These are phyloP conservation scores for Astrothelium subdiscretum DNA, from an alignment of 495 filamentous ascomycete species.

Conservation along the genomic window DNA sequence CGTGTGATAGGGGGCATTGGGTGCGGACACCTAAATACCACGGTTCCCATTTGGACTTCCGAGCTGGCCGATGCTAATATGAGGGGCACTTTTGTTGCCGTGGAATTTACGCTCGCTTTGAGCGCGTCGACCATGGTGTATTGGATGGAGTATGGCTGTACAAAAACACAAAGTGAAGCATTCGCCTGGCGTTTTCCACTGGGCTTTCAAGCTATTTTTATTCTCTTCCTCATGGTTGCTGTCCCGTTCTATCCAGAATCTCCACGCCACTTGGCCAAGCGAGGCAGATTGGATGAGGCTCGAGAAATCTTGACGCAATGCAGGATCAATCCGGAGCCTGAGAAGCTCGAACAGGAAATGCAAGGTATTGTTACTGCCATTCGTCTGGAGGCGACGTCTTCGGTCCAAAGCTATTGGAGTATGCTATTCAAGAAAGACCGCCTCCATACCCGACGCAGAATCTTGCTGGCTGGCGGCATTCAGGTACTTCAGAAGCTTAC, in stretches of 20 bases:
- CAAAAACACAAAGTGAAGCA: conserved; percentile 7
- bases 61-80: conserved; percentile 56
- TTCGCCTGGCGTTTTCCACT: conserved; percentile 53
- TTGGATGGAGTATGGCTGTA: conserved; percentile 11
- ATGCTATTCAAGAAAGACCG: conserved; percentile 16
- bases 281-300: conserved; percentile 11
- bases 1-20: conserved; percentile 56
- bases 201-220: conserved; percentile 54
- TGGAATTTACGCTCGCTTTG: conserved; percentile 49
- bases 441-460: conserved; percentile 45
- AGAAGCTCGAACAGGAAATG: conserved; percentile 6
- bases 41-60: conserved; percentile 60
- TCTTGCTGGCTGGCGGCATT: conserved; percentile 55
- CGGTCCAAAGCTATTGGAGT: conserved; percentile 18
- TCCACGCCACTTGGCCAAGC: conserved; percentile 12
- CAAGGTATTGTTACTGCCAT: conserved; percentile 4
- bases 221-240: conserved; percentile 34
- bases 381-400: conserved; percentile 16
- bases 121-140: conserved; percentile 3
- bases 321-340: conserved; percentile 1
- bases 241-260: conserved; percentile 14
- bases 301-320: conserved; percentile 44
- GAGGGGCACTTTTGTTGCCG: conserved; percentile 55
- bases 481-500: conserved; percentile 56
- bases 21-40: conserved; percentile 56